phyloP scores from a whole-genome alignment of 345 rosid genomes.

The Melaleuca alternifolia region DNA sequence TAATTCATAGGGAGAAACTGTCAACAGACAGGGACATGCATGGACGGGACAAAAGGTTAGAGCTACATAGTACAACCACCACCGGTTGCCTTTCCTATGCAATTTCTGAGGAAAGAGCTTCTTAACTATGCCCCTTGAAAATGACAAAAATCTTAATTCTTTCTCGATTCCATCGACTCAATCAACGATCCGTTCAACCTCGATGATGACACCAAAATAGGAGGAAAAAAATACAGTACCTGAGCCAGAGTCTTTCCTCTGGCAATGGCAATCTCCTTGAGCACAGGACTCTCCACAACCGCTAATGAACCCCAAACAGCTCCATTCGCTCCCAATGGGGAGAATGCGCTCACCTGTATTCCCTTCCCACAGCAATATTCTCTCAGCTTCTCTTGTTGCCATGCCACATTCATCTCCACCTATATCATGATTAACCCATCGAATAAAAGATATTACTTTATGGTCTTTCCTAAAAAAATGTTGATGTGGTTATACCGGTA shows the following conservation, averaged over 20 bases:
- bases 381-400: constrained; percentile 10
- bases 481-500: not conserved
- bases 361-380: constrained; percentile 6
- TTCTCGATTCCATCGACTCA: not conserved
- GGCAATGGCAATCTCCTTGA: constrained; percentile 2
- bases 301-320: constrained; percentile 8
- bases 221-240: not conserved
- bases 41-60: not conserved
- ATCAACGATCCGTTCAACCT: too few species aligned
- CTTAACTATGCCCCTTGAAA: not conserved
- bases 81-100: not conserved
- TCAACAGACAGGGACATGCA: not conserved
- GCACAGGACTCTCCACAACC: not conserved
- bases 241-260: constrained; percentile 2
- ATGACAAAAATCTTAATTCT: not conserved
- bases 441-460: not conserved
- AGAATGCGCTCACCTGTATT: constrained; percentile 8
- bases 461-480: not conserved
- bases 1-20: not conserved
- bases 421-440: not conserved
- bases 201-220: not conserved
- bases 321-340: constrained; percentile 10
- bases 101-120: not conserved
- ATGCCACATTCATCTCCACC: constrained; percentile 13
- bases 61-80: not conserved